Percentiles rank a stretch among this genome's conserved stretches.
Conservation (phyloP, 148 eudicot species). For the Polygonum maritimum region DNA sequence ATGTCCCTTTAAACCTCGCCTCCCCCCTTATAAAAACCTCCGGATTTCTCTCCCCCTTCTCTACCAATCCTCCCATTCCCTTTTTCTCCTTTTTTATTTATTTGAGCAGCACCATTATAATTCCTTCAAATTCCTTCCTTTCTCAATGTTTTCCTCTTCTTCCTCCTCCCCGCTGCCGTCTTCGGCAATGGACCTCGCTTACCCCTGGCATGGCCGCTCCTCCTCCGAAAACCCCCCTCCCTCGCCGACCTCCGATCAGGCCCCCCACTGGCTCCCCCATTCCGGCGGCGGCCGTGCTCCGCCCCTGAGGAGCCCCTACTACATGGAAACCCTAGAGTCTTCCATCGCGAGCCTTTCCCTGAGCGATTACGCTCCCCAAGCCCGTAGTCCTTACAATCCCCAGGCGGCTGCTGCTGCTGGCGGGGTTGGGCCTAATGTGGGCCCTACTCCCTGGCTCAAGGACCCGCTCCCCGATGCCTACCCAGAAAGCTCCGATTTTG, state of each 20-base stretch:
- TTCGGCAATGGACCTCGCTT: neutral
- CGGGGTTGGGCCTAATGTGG: neutral
- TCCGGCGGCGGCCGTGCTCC: neutral
- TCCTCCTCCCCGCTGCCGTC: neutral
- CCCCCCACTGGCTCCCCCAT: neutral
- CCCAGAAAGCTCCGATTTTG: conserved; percentile 2
- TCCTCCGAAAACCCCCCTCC: neutral
- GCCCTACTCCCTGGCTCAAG: neutral
- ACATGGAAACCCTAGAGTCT: conserved; percentile 2
- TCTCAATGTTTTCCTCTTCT: neutral
- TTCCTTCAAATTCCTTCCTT: neutral
- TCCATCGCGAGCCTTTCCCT: neutral
- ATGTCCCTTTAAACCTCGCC: neutral
- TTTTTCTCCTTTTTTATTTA: neutral
- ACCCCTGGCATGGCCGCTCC: neutral
- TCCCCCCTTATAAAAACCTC: neutral
- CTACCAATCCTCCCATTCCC: too few species aligned
- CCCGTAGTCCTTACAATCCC: neutral
- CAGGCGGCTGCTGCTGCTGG: neutral
- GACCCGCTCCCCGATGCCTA: neutral
- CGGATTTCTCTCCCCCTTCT: neutral
- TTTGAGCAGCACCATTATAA: neutral
- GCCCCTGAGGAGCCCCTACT: neutral
- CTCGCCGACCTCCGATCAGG: neutral
- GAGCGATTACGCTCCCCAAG: neutral